Conservation (phyloP, 2,329 filamentous ascomycete species). For the Cytospora paraplurivora region DNA sequence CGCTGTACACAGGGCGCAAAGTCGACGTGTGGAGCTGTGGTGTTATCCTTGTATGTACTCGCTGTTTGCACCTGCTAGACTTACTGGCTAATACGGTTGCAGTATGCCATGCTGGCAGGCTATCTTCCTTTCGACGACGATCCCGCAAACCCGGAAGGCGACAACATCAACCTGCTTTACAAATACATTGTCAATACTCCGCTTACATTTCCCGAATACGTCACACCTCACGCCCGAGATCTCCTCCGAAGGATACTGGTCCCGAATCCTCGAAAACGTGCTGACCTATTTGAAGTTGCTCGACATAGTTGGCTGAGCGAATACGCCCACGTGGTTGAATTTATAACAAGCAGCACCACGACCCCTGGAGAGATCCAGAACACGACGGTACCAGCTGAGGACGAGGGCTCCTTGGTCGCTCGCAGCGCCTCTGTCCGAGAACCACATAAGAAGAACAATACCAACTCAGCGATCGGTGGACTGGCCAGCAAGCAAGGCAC, state of each 20-base stretch:
- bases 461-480: slow-evolving; percentile 57
- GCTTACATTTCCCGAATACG: slow-evolving; percentile 97
- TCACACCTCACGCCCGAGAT: slow-evolving; percentile 93
- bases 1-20: slow-evolving; percentile 93
- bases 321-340: slow-evolving; percentile 93
- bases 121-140: slow-evolving; percentile 98
- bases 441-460: slow-evolving; percentile 66
- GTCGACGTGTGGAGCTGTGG: slow-evolving; percentile 99
- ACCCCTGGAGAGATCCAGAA: slow-evolving; percentile 83
- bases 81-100: slow-evolving; percentile 29
- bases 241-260: slow-evolving; percentile 90
- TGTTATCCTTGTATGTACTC: slow-evolving; percentile 82
- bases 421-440: slow-evolving; percentile 93
- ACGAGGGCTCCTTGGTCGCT: slow-evolving; percentile 66
- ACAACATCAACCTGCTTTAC: slow-evolving; percentile 98
- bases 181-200: slow-evolving; percentile 99
- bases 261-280: slow-evolving; percentile 89
- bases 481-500: slow-evolving; percentile 74
- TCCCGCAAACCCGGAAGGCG: slow-evolving; percentile 95
- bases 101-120: slow-evolving; percentile 99
- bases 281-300: slow-evolving; percentile 95
- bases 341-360: slow-evolving; percentile 95
- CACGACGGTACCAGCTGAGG: slow-evolving; percentile 65
- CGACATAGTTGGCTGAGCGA: slow-evolving; percentile 98
- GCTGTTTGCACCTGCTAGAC: not conserved